phyloP scores from a whole-genome alignment of 768 basidiomycete species.

The Boletus sp. region DNA sequence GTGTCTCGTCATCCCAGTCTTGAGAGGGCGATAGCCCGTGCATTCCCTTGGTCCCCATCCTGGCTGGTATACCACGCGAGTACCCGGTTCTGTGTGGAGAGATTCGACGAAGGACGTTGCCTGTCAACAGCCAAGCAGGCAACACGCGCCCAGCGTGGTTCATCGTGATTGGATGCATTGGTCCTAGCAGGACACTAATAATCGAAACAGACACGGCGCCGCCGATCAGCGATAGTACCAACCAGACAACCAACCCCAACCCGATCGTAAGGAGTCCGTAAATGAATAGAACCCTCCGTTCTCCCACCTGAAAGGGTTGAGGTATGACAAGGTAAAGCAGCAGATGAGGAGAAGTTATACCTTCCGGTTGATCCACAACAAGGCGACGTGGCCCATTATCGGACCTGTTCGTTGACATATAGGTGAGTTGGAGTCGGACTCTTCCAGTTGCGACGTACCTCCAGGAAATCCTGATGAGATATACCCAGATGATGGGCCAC shows the following conservation, averaged over 20 bases:
- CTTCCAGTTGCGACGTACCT: constrained; percentile 32
- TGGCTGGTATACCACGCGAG: too few relatives aligned
- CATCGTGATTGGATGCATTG: constrained; percentile 58
- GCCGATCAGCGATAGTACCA: constrained; percentile 49
- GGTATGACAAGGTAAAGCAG: not conserved
- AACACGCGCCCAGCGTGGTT: constrained; percentile 44
- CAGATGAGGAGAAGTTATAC: constrained; percentile 20
- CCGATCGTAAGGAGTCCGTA: constrained; percentile 52
- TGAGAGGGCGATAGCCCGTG: too few relatives aligned
- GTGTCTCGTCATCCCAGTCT: too few relatives aligned
- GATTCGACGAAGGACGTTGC: constrained; percentile 11
- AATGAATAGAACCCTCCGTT: constrained; percentile 49
- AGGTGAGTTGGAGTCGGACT: not conserved
- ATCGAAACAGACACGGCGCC: constrained; percentile 54
- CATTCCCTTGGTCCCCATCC: too few relatives aligned
- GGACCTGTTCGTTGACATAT: constrained; percentile 40
- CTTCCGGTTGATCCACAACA: constrained; percentile 56
- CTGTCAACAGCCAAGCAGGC: constrained; percentile 65
- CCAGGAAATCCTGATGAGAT: constrained; percentile 57
- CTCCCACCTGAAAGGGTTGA: constrained; percentile 42
- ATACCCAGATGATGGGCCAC: constrained; percentile 44
- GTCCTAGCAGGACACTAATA: constrained; percentile 52
- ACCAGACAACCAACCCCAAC: constrained; percentile 57
- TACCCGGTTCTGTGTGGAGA: not conserved
- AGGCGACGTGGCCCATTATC: constrained; percentile 49